These are phyloP conservation scores for Nephelium lappaceum DNA, from an alignment of 345 rosid species.

Conservation along the genomic window DNA sequence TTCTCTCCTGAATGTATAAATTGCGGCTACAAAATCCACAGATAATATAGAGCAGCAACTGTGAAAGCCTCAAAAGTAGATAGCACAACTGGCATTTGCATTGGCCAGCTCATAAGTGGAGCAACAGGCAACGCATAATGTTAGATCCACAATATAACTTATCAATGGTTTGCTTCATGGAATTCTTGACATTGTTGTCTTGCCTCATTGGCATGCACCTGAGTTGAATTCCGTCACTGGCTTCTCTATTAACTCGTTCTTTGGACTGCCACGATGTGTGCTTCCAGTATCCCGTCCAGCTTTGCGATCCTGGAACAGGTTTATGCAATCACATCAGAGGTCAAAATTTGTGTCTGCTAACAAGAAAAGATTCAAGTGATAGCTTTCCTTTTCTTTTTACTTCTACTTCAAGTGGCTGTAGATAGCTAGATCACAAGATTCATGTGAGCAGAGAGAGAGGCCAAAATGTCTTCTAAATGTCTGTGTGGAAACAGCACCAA, in stretches of 20 bases:
- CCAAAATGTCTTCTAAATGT: not conserved
- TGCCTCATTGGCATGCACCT: slow-evolving; percentile 15
- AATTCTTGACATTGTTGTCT: slow-evolving; percentile 30
- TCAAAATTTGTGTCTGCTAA: not conserved
- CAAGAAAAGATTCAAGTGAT: not conserved
- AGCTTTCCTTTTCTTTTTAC: not conserved
- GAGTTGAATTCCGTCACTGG: slow-evolving; percentile 26
- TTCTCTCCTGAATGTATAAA: not conserved
- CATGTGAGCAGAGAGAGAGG: not conserved
- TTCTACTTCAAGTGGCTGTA: not conserved
- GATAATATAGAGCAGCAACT: not conserved
- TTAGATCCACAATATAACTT: slow-evolving; percentile 13
- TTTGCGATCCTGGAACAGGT: slow-evolving; percentile 43
- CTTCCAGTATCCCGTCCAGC: slow-evolving; percentile 39
- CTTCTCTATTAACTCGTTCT: slow-evolving; percentile 20
- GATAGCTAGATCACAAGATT: not conserved
- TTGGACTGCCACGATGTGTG: slow-evolving; percentile 14
- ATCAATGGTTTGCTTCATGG: slow-evolving; percentile 20
- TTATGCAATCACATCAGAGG: slow-evolving; percentile 9
- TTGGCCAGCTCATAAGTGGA: slow-evolving; percentile 11
- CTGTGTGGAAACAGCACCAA: not conserved
- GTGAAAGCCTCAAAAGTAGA: slow-evolving; percentile 8
- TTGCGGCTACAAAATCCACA: not conserved
- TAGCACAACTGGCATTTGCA: not conserved
- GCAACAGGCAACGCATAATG: slow-evolving; percentile 17